Evolutionary conservation across 192 early-diverging fungal genomes (phyloP).

Genomic region (Rhizoclosmatium sp.): DNA sequence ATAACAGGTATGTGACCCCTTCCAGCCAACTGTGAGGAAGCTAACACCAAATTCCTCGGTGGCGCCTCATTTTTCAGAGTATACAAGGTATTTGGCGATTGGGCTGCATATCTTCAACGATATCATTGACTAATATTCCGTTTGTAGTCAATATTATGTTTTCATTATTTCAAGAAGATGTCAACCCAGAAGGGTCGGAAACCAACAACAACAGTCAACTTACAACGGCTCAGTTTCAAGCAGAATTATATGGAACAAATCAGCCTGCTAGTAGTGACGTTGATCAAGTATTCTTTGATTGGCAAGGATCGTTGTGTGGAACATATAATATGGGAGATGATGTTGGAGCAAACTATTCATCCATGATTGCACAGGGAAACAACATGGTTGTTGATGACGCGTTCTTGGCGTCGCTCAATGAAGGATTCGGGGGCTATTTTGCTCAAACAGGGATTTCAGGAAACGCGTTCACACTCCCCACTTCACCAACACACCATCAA

Average conservation of each 20-base stretch:
- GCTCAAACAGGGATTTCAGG: constrained; percentile 18
- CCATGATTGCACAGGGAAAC: not conserved
- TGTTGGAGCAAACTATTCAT: not conserved
- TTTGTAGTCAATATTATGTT: not conserved
- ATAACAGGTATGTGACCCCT: too few species aligned
- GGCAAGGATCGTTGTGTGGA: not conserved
- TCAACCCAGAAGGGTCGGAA: not conserved
- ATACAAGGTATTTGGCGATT: too few species aligned
- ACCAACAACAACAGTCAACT: not conserved
- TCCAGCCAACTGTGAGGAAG: too few species aligned
- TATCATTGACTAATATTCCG: too few species aligned
- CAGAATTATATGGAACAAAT: not conserved
- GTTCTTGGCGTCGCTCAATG: constrained; percentile 6
- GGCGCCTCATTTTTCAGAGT: too few species aligned
- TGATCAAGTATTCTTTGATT: constrained; percentile 14
- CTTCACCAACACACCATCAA: constrained; percentile 1
- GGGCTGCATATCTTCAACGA: too few species aligned
- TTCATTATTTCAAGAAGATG: constrained; percentile 4
- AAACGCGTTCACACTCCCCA: not conserved
- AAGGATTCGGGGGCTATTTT: constrained; percentile 24
- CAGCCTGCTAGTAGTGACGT: not conserved
- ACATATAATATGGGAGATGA: not conserved
- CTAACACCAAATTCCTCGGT: too few species aligned
- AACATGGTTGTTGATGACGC: not conserved
- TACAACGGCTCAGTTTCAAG: not conserved